A percentile compares a stretch with the other conserved stretches of the same genome.
phyloP scores from a whole-genome alignment of 208 protist genomes.

The Crithidia sp. region DNA sequence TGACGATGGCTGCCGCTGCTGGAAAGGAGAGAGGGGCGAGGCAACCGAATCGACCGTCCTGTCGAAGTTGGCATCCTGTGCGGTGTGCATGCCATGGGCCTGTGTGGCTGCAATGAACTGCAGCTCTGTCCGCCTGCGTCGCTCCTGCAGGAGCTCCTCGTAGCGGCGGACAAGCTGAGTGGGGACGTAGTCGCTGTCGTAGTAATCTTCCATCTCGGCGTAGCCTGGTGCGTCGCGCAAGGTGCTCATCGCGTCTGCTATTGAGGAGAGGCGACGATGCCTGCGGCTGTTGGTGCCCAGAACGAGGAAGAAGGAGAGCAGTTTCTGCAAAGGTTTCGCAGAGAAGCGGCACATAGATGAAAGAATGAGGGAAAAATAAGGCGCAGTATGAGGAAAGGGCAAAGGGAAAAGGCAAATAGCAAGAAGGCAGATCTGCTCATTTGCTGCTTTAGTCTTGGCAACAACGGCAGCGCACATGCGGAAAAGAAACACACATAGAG shows the following conservation, averaged over 20 bases:
- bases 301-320: neutral
- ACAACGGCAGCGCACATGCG: too few relatives aligned
- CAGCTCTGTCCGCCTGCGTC: conserved; percentile 18
- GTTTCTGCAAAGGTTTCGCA: too few relatives aligned
- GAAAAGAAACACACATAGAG: too few relatives aligned
- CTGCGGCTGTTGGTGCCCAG: too few relatives aligned
- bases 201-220: conserved; percentile 49
- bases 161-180: conserved; percentile 36
- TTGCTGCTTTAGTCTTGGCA: too few relatives aligned
- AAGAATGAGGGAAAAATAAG: neutral
- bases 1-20: neutral
- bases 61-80: conserved; percentile 1
- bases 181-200: conserved; percentile 49
- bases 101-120: conserved; percentile 10
- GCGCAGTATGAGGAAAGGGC: too few relatives aligned
- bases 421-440: too few relatives aligned
- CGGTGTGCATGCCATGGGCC: neutral
- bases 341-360: too few relatives aligned
- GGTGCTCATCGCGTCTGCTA: conserved; percentile 1
- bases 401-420: too few relatives aligned
- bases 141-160: conserved; percentile 26
- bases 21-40: neutral
- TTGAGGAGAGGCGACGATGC: too few relatives aligned
- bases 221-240: conserved; percentile 22
- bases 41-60: neutral